Conservation (phyloP, 2,329 filamentous ascomycete species). For the Metarhizium guizhouense region DNA sequence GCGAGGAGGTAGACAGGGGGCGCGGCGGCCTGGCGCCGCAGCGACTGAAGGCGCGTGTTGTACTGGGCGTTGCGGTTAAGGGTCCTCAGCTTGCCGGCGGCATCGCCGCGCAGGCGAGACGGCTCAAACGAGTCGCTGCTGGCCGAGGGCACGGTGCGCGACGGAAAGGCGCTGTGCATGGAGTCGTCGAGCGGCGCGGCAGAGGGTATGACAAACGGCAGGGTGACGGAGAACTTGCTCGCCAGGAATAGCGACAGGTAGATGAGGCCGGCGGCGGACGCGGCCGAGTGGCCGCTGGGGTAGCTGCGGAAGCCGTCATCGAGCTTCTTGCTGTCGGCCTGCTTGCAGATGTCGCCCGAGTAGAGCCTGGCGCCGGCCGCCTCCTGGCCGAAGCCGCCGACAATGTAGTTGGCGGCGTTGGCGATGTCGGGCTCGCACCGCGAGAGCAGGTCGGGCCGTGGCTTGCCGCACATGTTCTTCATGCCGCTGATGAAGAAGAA, state of each 20-base stretch:
- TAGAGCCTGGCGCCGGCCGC: conserved; percentile 59
- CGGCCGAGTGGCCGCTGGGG: conserved; percentile 45
- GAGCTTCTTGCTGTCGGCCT: conserved; percentile 50
- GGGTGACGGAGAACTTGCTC: conserved; percentile 67
- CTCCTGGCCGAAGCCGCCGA: conserved; percentile 48
- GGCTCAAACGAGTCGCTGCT: conserved; percentile 31
- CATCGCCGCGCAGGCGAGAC: conserved; percentile 13
- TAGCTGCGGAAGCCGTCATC: conserved; percentile 82
- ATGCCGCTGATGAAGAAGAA: conserved; percentile 79
- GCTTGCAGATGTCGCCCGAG: conserved; percentile 65
- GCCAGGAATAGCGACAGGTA: conserved; percentile 85
- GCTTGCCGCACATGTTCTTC: conserved; percentile 66
- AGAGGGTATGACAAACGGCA: conserved; percentile 56
- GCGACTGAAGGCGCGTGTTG: conserved; percentile 24
- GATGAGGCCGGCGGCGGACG: conserved; percentile 68
- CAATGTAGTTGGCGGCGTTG: conserved; percentile 48
- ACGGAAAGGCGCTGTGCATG: conserved; percentile 62
- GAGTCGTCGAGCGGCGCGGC: conserved; percentile 33
- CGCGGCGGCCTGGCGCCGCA: conserved; percentile 66
- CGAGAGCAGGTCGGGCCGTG: conserved; percentile 72
- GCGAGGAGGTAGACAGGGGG: conserved; percentile 72
- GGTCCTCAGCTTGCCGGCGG: conserved; percentile 16
- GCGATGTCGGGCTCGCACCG: conserved; percentile 69
- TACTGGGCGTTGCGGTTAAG: conserved; percentile 14
- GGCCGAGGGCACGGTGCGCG: conserved; percentile 45